phyloP scores from a whole-genome alignment of 2,329 filamentous ascomycete genomes.

The Apiospora phragmitis region DNA sequence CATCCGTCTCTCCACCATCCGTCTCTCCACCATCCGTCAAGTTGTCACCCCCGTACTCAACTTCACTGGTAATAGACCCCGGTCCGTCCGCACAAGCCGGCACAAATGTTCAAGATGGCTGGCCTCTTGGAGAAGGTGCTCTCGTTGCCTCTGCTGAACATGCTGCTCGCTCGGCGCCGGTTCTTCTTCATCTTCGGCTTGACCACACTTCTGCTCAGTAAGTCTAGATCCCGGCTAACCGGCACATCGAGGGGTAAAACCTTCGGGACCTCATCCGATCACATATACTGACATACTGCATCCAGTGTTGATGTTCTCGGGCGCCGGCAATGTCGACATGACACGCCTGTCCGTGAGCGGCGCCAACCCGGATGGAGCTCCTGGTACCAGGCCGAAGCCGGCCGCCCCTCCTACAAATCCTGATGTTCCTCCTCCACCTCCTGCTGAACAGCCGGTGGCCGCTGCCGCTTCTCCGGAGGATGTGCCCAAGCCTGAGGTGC shows the following conservation, averaged over 20 bases:
- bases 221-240: background rate
- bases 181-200: background rate
- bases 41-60: background rate
- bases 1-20: background rate
- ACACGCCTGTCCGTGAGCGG: conserved; percentile 7
- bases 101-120: background rate
- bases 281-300: background rate
- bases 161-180: background rate
- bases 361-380: background rate
- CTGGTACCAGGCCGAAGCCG: background rate
- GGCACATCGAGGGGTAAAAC: background rate
- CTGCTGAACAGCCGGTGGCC: background rate
- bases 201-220: background rate
- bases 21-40: background rate
- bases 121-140: background rate
- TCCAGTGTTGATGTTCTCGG: conserved; percentile 9
- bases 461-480: background rate
- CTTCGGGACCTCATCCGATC: background rate
- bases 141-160: background rate
- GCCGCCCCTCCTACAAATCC: background rate
- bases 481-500: background rate
- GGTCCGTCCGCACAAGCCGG: background rate
- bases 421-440: background rate
- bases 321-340: conserved; percentile 9
- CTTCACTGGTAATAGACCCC: background rate